These are phyloP conservation scores for Aspergillus leporis DNA, from an alignment of 495 filamentous ascomycete genomes.

Conservation along the genomic window DNA sequence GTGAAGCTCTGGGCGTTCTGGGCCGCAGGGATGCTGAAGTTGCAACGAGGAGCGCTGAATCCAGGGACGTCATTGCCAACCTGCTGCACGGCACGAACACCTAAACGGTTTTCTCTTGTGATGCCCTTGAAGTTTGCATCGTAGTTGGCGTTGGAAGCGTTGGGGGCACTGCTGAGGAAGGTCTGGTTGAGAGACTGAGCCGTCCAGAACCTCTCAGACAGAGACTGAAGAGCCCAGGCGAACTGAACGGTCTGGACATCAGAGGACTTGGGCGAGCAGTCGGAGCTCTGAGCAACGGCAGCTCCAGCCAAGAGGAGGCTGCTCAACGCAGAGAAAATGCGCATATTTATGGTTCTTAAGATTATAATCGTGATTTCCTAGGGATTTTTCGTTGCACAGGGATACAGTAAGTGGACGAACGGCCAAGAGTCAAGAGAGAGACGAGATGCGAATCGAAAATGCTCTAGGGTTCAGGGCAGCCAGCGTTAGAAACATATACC, in stretches of 20 bases:
- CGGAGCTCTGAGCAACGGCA: slow-evolving; percentile 18
- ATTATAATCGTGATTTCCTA: neutral
- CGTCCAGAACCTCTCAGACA: slow-evolving; percentile 29
- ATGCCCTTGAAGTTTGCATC: slow-evolving; percentile 29
- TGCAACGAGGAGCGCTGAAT: slow-evolving; percentile 26
- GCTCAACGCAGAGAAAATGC: slow-evolving; percentile 18
- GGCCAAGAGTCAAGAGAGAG: too few relatives aligned
- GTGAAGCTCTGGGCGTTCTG: slow-evolving; percentile 21
- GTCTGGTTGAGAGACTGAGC: slow-evolving; percentile 26
- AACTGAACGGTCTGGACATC: slow-evolving; percentile 29
- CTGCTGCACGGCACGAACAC: slow-evolving; percentile 27
- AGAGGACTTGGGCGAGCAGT: slow-evolving; percentile 23
- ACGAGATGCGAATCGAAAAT: too few relatives aligned
- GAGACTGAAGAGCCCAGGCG: slow-evolving; percentile 26
- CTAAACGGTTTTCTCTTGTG: slow-evolving; percentile 27
- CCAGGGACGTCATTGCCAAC: slow-evolving; percentile 16
- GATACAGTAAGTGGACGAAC: too few relatives aligned
- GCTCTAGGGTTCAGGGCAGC: neutral
- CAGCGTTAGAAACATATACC: neutral
- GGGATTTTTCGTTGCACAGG: neutral
- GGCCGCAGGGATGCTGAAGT: slow-evolving; percentile 24
- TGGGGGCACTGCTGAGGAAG: slow-evolving; percentile 23
- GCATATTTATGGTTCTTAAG: slow-evolving; percentile 16
- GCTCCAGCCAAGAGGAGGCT: slow-evolving; percentile 25
- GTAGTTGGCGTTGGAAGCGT: slow-evolving; percentile 22